phyloP scores from a whole-genome alignment of 106 monocot genomes.

The Acanthochlamys bracteata region DNA sequence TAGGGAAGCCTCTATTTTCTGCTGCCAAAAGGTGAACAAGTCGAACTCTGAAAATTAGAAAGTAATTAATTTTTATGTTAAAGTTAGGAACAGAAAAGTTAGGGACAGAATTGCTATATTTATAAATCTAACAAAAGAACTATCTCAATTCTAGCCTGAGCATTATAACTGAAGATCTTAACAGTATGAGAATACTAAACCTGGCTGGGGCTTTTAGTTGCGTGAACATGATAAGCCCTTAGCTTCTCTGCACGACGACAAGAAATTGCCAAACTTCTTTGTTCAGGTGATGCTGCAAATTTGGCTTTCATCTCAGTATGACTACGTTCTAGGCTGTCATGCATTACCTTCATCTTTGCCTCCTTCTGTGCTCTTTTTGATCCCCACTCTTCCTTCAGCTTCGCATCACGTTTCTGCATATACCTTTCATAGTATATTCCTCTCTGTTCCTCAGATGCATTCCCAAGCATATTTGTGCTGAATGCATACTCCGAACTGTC shows the following conservation, averaged over 20 bases:
- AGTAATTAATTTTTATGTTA: not conserved
- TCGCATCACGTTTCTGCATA: conserved; percentile 35
- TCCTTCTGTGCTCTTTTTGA: conserved; percentile 35
- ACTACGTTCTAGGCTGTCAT: conserved; percentile 30
- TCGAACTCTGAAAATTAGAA: conserved; percentile 10
- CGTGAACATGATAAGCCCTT: conserved; percentile 27
- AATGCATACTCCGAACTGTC: conserved; percentile 13
- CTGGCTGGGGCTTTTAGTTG: conserved; percentile 30
- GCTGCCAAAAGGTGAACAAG: conserved; percentile 8
- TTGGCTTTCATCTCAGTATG: conserved; percentile 27
- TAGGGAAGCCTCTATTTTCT: conserved; percentile 18
- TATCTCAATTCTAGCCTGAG: too few species aligned
- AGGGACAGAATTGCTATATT: too few species aligned
- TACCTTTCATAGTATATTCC: conserved; percentile 41
- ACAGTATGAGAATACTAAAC: conserved; percentile 13
- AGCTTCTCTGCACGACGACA: conserved; percentile 25
- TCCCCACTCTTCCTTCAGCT: conserved; percentile 37
- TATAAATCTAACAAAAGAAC: too few species aligned
- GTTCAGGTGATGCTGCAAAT: conserved; percentile 10
- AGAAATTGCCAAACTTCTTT: conserved; percentile 14
- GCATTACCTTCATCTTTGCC: conserved; percentile 36
- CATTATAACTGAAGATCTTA: not conserved
- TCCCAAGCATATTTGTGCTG: conserved; percentile 10
- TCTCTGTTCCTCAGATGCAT: conserved; percentile 9
- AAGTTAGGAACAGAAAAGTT: not conserved